Evolutionary conservation across 2,329 filamentous ascomycete genomes (phyloP), one percentile per base, ranked within the genome.

Genomic region (Xylariomycetidae sp.): DNA sequence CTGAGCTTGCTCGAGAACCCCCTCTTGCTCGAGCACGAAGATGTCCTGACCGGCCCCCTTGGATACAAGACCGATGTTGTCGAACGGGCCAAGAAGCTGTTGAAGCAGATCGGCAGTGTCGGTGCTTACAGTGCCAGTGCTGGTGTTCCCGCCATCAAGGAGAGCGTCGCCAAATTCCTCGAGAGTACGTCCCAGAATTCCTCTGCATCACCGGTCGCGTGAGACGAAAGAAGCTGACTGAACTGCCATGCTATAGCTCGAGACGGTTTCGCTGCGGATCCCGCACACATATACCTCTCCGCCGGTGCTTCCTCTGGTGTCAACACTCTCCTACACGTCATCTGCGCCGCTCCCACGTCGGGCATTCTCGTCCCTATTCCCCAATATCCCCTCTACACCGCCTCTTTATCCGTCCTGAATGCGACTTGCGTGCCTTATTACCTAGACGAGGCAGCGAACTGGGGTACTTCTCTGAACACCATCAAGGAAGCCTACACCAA

Each of bases 341-440:
- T 98, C 59, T 94, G 88, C 66, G 77, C 85, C 33, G 71, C 72
- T 33, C 77, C 82, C 31, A 72, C 84, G 40, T 84, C 84, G 5
- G 92, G 92, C 40, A 77, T 98, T 36, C 80, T 98, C 42, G 83
- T 97, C 14, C 92, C 90, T 16, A 97, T 98, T 50, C 92, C 92
- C 6, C 92, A 98, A 64, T 98, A 98, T 63, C 92, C 92, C 16
- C 82, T 98, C 30, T 98, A 98, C 69, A 97, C 90, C 7, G 92
- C 92, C 16, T 92, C 89, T 1, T 77, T 98, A 42, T 72, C 88
- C 33, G 67, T 98, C 29, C 75, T 97, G 40, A 77, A 96, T 61
- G 87, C 90, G 33, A 79, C 76, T 37, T 86, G 83, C 56, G 92
- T 98, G 17, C 90, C 92, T 23, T 98, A 98, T 70, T 85, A 88